These are phyloP conservation scores for Metschnikowia similis DNA, from an alignment of 805 yeast genomes.

Conservation along the genomic window DNA sequence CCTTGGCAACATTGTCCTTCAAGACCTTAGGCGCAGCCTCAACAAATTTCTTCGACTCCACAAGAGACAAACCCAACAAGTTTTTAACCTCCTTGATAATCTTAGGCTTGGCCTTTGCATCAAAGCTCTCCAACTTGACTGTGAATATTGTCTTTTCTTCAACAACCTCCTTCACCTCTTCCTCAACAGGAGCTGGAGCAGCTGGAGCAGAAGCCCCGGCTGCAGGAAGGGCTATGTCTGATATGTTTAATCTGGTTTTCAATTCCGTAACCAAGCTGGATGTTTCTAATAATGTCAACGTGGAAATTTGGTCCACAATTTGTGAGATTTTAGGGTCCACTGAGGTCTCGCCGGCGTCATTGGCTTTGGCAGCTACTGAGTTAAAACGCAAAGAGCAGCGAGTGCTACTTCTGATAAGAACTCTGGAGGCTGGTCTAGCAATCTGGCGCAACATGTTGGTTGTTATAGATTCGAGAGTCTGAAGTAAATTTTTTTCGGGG, in stretches of 20 bases:
- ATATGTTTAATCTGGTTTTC: conserved; percentile 79
- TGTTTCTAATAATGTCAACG: conserved; percentile 89
- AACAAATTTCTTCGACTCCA: conserved; percentile 96
- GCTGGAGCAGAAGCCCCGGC: conserved; percentile 58
- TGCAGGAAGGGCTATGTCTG: conserved; percentile 83
- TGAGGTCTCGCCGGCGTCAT: conserved; percentile 36
- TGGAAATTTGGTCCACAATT: conserved; percentile 88
- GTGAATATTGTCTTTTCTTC: conserved; percentile 93
- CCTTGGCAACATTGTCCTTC: conserved; percentile 95
- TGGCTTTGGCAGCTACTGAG: conserved; percentile 39
- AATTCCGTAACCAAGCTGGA: conserved; percentile 79
- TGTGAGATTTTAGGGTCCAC: conserved; percentile 84
- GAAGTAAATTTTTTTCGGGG: conserved; percentile 9
- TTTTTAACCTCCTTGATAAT: conserved; percentile 95
- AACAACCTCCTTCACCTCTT: conserved; percentile 66
- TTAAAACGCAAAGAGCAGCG: conserved; percentile 40
- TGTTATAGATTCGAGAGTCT: conserved; percentile 9
- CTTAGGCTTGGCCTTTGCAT: conserved; percentile 94
- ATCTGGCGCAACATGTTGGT: conserved; percentile 32
- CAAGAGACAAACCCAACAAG: conserved; percentile 85
- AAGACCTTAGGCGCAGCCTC: conserved; percentile 95
- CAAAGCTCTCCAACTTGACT: conserved; percentile 88
- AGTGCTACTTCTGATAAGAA: conserved; percentile 23
- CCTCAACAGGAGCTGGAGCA: conserved; percentile 62
- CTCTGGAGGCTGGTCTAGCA: conserved; percentile 35